These are phyloP conservation scores for Amanita rimosa DNA, from an alignment of 768 basidiomycete species.

Conservation along the genomic window DNA sequence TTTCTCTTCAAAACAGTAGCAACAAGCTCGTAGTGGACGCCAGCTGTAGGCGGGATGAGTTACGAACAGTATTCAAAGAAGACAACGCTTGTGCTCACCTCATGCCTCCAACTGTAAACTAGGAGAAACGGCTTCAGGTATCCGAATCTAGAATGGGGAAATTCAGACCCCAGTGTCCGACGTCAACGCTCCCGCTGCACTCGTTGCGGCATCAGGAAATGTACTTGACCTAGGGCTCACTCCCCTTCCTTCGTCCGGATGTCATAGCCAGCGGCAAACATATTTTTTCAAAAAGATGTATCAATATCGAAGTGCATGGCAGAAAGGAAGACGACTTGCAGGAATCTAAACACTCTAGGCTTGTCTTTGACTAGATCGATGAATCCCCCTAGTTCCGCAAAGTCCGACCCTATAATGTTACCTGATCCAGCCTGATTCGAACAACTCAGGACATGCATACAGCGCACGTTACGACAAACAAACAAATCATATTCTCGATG, in stretches of 20 bases:
- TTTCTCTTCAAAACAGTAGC: constrained; percentile 84
- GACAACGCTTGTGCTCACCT: constrained; percentile 45
- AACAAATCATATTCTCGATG: constrained; percentile 84
- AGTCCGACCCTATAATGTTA: constrained; percentile 66
- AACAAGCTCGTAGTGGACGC: constrained; percentile 84
- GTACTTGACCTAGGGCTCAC: constrained; percentile 27
- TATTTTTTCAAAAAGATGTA: neutral
- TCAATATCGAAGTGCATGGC: neutral
- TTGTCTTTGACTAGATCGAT: constrained; percentile 67
- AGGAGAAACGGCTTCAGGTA: constrained; percentile 89
- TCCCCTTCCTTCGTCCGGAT: constrained; percentile 63
- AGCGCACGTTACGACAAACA: constrained; percentile 2
- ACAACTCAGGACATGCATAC: neutral
- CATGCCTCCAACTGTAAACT: constrained; percentile 70
- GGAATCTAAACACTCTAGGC: constrained; percentile 70
- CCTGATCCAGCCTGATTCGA: constrained; percentile 57
- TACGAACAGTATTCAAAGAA: too few species aligned
- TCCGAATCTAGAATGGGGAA: constrained; percentile 81
- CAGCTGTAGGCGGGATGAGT: constrained; percentile 32
- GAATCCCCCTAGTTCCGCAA: constrained; percentile 56
- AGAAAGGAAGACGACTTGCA: constrained; percentile 31
- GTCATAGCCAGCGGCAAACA: constrained; percentile 55
- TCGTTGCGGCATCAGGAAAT: neutral
- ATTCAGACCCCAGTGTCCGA: too few species aligned
- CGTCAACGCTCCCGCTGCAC: too few species aligned